phyloP scores from a whole-genome alignment of 768 basidiomycete species.

The Kwoniella sp. region DNA sequence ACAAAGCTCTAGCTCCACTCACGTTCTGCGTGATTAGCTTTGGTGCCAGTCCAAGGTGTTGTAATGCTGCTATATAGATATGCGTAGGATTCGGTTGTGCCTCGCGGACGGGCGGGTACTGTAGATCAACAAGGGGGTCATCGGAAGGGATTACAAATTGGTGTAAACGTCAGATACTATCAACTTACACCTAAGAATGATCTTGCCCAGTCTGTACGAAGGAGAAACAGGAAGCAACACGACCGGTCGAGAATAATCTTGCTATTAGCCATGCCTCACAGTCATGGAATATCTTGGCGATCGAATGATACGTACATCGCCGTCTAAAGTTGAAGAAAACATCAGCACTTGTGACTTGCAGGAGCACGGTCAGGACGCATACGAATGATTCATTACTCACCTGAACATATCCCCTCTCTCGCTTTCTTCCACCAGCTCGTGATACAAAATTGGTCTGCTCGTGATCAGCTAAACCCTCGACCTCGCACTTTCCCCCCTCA shows the following conservation, averaged over 20 bases:
- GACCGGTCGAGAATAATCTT: neutral
- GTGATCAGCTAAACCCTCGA: neutral
- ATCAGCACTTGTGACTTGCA: no score
- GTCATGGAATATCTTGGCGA: slow-evolving; percentile 1
- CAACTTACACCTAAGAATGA: slow-evolving; percentile 49
- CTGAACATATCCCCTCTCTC: slow-evolving; percentile 71
- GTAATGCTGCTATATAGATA: slow-evolving; percentile 79
- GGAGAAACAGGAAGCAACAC: slow-evolving; percentile 1
- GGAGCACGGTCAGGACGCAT: no score
- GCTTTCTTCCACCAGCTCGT: slow-evolving; percentile 76
- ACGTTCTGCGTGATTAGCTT: slow-evolving; percentile 68
- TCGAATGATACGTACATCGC: slow-evolving; percentile 60
- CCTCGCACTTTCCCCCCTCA: no score
- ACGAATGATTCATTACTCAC: no score
- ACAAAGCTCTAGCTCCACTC: slow-evolving; percentile 12
- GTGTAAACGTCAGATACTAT: no score
- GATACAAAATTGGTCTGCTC: slow-evolving; percentile 64
- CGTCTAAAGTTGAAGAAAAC: slow-evolving; percentile 60
- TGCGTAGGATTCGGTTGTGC: slow-evolving; percentile 87
- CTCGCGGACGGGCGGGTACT: slow-evolving; percentile 84
- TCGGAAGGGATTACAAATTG: no score
- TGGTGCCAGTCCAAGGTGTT: slow-evolving; percentile 66
- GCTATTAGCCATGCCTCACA: neutral
- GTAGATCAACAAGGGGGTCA: neutral
- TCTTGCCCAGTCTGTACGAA: slow-evolving; percentile 64